Conservation (phyloP, 129 eudicot species). For the Flaveria brownii region DNA sequence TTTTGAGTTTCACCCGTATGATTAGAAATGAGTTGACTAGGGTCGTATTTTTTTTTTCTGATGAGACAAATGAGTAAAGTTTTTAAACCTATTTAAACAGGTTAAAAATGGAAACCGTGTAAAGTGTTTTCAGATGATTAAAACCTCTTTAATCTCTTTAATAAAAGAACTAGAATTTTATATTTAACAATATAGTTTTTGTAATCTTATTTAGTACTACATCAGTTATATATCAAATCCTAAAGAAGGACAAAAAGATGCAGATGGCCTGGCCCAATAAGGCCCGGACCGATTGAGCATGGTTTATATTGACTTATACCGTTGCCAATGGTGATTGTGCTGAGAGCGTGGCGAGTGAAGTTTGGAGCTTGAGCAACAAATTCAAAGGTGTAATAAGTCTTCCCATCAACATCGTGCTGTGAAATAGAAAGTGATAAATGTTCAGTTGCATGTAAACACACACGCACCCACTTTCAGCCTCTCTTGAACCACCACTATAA, state of each 20-base stretch:
- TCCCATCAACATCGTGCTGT: constrained; percentile 88
- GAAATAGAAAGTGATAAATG: constrained; percentile 14
- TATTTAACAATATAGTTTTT: too few species aligned
- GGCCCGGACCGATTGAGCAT: neutral
- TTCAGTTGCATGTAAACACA: constrained; percentile 11
- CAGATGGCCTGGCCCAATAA: neutral
- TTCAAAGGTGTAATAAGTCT: constrained; percentile 85
- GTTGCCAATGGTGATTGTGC: constrained; percentile 77
- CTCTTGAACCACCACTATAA: constrained; percentile 7
- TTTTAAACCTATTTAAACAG: neutral
- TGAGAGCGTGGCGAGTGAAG: constrained; percentile 93
- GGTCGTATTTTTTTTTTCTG: neutral
- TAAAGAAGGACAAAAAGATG: neutral
- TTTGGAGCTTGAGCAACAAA: constrained; percentile 93
- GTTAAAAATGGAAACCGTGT: neutral
- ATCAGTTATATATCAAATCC: neutral
- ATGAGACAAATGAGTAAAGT: neutral
- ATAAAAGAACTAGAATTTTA: neutral
- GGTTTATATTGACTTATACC: constrained; percentile 46
- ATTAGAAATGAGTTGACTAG: neutral
- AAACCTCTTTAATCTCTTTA: neutral
- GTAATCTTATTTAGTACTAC: too few species aligned
- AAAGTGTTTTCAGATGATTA: neutral
- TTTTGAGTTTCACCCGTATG: neutral
- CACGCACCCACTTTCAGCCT: neutral